Base-by-base conservation (phyloP, 2,329 filamentous ascomycete species). In the Karstenula rhodostoma region DNA sequence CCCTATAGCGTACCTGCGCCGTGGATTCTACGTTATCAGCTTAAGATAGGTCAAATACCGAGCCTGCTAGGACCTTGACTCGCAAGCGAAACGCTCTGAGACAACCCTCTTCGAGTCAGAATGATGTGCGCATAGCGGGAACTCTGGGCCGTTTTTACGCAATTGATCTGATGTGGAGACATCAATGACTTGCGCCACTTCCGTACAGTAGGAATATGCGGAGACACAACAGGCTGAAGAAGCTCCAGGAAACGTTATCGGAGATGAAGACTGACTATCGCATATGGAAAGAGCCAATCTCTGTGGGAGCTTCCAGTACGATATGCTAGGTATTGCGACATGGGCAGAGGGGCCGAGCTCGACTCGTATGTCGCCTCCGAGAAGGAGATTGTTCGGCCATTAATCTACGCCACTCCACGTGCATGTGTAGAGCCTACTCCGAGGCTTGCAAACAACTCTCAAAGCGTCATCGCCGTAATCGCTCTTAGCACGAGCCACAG, bases 141-240 rank as follows among this genome's bases (percentile, higher is more conserved):
- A 32, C 40, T 54, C 35, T 37, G 23, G 17, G 37, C 51, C 51
- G 17, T 19, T 35, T 54, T 46, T 25, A 55, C 42, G 52, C 42
- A 44, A 55, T 46, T 33, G 40, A 46, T 55, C 48, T 3, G 9
- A 37, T 35, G 51, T 54, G 51, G 51, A 23, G 40, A 23, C 37
- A 23, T 33, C 40, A 33, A 54, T 46, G 51, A 54, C 51, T 47
- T 46, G 19, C 42, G 52, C 52, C 52, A 55, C 42, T 37, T 22
- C 52, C 40, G 40, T n/a, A 25, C 52, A 27, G 40, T n/a, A 25
- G 52, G 22, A 29, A 44, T 12, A 19, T 44, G 51, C 44, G 51
- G 51, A 25, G 32, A 54, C 51, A 12, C 13, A 23, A 29, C 4
- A n/a, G 42, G 37, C 37, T 22, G 12, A 19, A 19, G 35, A 15